Evolutionary conservation across 1,284 basidiomycete species (phyloP).

Genomic region (Pseudozyma pruni): DNA sequence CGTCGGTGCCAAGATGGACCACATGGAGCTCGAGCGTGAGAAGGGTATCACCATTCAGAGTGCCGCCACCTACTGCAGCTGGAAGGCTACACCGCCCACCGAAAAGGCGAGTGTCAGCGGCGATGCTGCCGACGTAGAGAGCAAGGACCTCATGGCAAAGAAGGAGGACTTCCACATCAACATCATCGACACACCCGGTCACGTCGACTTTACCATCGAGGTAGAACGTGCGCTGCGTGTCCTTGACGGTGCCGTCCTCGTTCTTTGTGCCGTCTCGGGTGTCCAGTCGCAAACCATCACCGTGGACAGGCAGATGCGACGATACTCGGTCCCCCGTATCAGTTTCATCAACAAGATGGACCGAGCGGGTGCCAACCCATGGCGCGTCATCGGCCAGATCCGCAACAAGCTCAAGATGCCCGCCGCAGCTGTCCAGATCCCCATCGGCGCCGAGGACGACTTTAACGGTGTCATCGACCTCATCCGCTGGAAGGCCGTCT

Average conservation of each 20-base stretch:
- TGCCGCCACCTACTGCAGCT: conserved; percentile 97
- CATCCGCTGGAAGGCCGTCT: conserved; percentile 92
- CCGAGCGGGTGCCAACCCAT: conserved; percentile 94
- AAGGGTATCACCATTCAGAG: conserved; percentile 99
- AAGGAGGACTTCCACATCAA: conserved; percentile 90
- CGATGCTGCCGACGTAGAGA: conserved; percentile 53
- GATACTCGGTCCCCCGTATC: conserved; percentile 91
- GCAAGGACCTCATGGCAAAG: conserved; percentile 44
- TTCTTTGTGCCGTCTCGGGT: conserved; percentile 95
- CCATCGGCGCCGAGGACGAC: conserved; percentile 90
- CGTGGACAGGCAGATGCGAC: conserved; percentile 97
- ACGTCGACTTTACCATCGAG: conserved; percentile 99
- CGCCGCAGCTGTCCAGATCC: conserved; percentile 95
- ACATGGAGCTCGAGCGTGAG: conserved; percentile 98
- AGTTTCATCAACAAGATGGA: conserved; percentile 99
- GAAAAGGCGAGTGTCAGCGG: conserved; percentile 67
- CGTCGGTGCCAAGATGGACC: conserved; percentile 99
- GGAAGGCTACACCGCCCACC: conserved; percentile 76
- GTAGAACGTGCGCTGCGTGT: conserved; percentile 97
- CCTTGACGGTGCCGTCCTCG: conserved; percentile 94
- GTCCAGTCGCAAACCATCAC: conserved; percentile 99
- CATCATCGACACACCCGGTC: conserved; percentile 99
- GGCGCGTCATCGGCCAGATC: conserved; percentile 92
- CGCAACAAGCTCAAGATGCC: conserved; percentile 89
- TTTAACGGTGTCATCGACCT: conserved; percentile 92